Conservation (phyloP, 108 stramenopile genomes). For the Fistulifera solaris region DNA sequence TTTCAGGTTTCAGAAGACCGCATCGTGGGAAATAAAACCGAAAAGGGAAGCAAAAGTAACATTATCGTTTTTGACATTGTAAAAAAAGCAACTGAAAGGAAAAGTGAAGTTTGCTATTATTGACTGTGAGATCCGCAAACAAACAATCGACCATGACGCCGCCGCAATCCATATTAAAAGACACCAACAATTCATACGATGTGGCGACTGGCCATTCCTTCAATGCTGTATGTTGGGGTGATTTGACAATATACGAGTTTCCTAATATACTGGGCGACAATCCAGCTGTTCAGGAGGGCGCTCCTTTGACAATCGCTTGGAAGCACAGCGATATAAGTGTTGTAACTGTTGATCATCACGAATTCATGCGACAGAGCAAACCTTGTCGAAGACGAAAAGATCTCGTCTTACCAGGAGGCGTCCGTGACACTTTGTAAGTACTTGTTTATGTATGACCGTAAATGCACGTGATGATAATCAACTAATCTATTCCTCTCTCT, state of each 20-base stretch:
- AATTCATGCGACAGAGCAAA: constrained; percentile 3
- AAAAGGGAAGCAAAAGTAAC: no score
- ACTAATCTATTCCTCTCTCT: background rate
- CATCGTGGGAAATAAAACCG: no score
- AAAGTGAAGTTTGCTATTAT: no score
- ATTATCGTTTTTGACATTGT: no score
- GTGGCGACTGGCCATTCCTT: background rate
- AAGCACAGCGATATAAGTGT: constrained; percentile 1
- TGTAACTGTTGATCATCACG: constrained; percentile 5
- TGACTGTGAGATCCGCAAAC: no score
- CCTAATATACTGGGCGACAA: constrained; percentile 8
- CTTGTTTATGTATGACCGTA: background rate
- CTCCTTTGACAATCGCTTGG: constrained; percentile 8
- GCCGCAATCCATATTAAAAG: no score
- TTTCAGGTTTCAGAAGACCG: no score
- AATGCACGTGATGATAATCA: background rate
- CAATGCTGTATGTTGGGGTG: constrained; percentile 7
- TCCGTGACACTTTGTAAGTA: constrained; percentile 9
- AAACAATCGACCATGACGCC: no score
- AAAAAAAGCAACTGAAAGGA: no score
- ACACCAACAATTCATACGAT: no score
- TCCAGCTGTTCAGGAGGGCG: constrained; percentile 1
- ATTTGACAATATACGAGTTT: constrained; percentile 7
- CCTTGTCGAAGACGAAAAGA: constrained; percentile 2
- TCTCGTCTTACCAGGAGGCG: constrained; percentile 3